These are phyloP conservation scores for Crithidia thermophila DNA, from an alignment of 208 protist genomes.

Conservation along the genomic window DNA sequence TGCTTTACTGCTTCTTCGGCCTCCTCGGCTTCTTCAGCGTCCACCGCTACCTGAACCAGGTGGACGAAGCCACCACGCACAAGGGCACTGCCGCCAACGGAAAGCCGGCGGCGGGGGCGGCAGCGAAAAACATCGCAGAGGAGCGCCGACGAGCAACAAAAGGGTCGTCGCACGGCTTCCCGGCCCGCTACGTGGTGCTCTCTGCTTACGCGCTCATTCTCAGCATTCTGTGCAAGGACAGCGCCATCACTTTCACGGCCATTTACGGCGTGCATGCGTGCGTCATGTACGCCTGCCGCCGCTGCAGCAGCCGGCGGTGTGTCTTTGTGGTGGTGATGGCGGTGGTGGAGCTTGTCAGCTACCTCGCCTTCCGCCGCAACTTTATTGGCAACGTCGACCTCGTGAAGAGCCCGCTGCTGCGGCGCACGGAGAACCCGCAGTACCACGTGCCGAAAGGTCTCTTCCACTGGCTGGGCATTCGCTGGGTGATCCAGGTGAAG, in stretches of 20 bases:
- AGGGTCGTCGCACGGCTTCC: not conserved
- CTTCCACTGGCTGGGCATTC: slow-evolving; percentile 50
- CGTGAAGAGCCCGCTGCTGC: slow-evolving; percentile 44
- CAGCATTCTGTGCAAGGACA: slow-evolving; percentile 73
- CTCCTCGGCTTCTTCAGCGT: slow-evolving; percentile 48
- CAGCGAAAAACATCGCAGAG: not conserved
- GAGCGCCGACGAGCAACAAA: not conserved
- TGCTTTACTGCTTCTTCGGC: slow-evolving; percentile 71
- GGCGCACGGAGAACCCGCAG: slow-evolving; percentile 86
- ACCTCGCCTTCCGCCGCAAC: slow-evolving; percentile 49
- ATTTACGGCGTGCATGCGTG: slow-evolving; percentile 58
- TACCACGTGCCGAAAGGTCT: slow-evolving; percentile 46
- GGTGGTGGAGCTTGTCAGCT: slow-evolving; percentile 37
- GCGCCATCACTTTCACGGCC: slow-evolving; percentile 70
- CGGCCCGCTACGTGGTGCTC: slow-evolving; percentile 39
- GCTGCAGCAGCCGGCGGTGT: slow-evolving; percentile 10
- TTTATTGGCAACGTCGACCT: slow-evolving; percentile 63
- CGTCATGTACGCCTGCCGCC: slow-evolving; percentile 34
- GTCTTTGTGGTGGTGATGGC: slow-evolving; percentile 20
- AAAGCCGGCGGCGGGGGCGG: not conserved
- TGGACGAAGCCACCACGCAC: not conserved
- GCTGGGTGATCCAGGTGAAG: slow-evolving; percentile 69
- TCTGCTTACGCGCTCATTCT: slow-evolving; percentile 13
- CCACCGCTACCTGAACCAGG: slow-evolving; percentile 35
- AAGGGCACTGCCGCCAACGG: not conserved